Conservation (phyloP, 202 grass and related monocot genomes). For the Digitaria exilis region DNA sequence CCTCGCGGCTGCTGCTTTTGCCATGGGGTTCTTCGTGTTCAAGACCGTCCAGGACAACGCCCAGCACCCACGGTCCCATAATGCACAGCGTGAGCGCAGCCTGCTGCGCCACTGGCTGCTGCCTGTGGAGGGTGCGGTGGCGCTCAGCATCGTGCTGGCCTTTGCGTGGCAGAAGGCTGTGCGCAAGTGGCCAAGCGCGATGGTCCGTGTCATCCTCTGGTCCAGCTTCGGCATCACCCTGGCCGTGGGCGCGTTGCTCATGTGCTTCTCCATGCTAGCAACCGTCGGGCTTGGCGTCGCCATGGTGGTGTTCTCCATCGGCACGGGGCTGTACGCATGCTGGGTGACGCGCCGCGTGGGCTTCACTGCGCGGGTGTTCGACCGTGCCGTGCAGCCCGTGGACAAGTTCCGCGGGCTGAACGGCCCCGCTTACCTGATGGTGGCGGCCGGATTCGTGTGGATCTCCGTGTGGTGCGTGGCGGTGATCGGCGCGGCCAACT, state of each 20-base stretch:
- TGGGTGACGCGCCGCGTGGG: constrained; percentile 71
- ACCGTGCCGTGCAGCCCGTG: constrained; percentile 59
- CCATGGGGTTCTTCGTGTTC: constrained; percentile 72
- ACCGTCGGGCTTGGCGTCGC: constrained; percentile 68
- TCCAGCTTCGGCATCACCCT: constrained; percentile 73
- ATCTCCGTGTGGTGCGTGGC: constrained; percentile 87
- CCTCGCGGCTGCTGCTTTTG: constrained; percentile 44
- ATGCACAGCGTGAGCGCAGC: constrained; percentile 47
- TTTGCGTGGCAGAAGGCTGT: constrained; percentile 96
- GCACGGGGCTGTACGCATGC: constrained; percentile 81
- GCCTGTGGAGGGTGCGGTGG: constrained; percentile 71
- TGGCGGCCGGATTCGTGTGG: constrained; percentile 79
- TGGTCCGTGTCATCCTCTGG: constrained; percentile 89
- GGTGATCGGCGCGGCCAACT: constrained; percentile 84
- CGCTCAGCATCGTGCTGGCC: constrained; percentile 77
- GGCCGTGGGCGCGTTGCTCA: constrained; percentile 68
- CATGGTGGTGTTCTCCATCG: constrained; percentile 91
- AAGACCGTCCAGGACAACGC: constrained; percentile 49
- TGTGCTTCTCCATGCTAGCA: constrained; percentile 84
- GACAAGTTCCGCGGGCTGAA: constrained; percentile 79
- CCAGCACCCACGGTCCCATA: constrained; percentile 40
- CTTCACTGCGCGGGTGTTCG: constrained; percentile 72
- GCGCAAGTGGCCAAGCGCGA: constrained; percentile 62
- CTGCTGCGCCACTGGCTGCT: constrained; percentile 78
- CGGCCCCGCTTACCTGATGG: constrained; percentile 88